Base-by-base conservation (phyloP, 495 filamentous ascomycete species). In the Apodospora peruviana region DNA sequence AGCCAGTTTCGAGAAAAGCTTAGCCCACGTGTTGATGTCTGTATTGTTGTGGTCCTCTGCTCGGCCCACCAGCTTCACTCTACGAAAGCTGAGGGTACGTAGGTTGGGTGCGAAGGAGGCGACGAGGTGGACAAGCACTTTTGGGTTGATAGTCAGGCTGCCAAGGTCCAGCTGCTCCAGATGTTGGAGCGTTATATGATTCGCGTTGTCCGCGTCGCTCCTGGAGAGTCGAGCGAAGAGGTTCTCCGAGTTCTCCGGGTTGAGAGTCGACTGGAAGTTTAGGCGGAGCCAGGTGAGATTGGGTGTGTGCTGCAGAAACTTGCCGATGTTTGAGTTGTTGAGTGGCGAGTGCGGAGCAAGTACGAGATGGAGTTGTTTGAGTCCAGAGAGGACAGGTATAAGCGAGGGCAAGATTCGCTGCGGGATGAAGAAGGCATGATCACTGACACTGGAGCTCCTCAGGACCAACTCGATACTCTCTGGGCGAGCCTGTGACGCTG, bases 111-210 rank as follows among this genome's bases (percentile, higher is more conserved):
- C 56, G 16, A 68, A 69, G 45, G 65, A 70, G 27, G 47, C 35
- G 39, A 71, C 46, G 5, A 74, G 11, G 10, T n/a, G 29, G 17
- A 75, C 43, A 16, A 75, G 35, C 0, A 45, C 22, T 0, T 36
- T 1, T 8, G 51, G 39, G 0, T 44, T 11, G 16, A 66, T 46
- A 0, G 35, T 40, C 19, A 61, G 42, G 50, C 56, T 55, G 10
- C 72, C 73, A 11, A 78, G 52, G 4, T 74, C 69, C 5, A 78
- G 52, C 4, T 54, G 50, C 25, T 63, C 46, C 0, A 76, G 56
- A 5, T 55, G 44, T 4, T 55, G 43, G 17, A 74, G 53, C 2
- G 21, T 21, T 23, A 56, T 29, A 2, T 40, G 19, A 4, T 3
- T 11, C 17, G 5, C 20, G 27, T 48, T 44, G 34, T 25, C 14